phyloP scores from a whole-genome alignment of 75 land plant species.

The Pinus tabuliformis region DNA sequence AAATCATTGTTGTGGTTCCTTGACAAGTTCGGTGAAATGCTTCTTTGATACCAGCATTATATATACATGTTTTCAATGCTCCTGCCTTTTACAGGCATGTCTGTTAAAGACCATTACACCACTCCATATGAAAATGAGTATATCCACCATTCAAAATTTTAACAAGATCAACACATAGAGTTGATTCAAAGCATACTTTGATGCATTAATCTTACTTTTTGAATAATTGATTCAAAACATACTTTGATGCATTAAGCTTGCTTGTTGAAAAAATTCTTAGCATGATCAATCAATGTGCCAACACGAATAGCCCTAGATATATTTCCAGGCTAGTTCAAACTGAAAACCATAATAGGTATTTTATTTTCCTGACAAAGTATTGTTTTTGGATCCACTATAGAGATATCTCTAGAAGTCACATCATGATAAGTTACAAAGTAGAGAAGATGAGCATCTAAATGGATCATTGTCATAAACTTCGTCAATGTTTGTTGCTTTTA shows the following conservation, averaged over 20 bases:
- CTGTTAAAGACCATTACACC: neutral
- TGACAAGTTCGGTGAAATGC: too few relatives aligned
- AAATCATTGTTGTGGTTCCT: neutral
- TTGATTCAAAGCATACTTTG: neutral
- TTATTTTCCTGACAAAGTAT: slow-evolving; percentile 94
- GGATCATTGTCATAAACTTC: slow-evolving; percentile 94
- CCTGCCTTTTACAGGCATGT: neutral
- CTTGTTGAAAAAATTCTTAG: neutral
- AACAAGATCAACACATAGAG: neutral
- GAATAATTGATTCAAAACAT: too few relatives aligned
- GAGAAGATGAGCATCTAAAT: slow-evolving; percentile 61
- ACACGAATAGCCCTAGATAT: slow-evolving; percentile 79
- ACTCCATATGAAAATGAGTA: neutral
- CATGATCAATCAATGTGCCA: slow-evolving; percentile 73
- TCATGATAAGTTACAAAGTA: slow-evolving; percentile 78
- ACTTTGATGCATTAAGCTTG: neutral
- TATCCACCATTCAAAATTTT: neutral
- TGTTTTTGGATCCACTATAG: slow-evolving; percentile 95
- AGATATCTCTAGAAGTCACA: slow-evolving; percentile 80
- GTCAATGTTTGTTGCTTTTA: slow-evolving; percentile 98
- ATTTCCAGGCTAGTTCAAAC: slow-evolving; percentile 77
- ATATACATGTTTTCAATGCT: neutral
- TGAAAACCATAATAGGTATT: slow-evolving; percentile 95
- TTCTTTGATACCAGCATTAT: neutral
- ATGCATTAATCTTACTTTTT: too few relatives aligned